A percentile compares a stretch with the other conserved stretches of the same genome.
These are phyloP conservation scores for Geranium brycei DNA, from an alignment of 345 rosid genomes.

Conservation along the genomic window DNA sequence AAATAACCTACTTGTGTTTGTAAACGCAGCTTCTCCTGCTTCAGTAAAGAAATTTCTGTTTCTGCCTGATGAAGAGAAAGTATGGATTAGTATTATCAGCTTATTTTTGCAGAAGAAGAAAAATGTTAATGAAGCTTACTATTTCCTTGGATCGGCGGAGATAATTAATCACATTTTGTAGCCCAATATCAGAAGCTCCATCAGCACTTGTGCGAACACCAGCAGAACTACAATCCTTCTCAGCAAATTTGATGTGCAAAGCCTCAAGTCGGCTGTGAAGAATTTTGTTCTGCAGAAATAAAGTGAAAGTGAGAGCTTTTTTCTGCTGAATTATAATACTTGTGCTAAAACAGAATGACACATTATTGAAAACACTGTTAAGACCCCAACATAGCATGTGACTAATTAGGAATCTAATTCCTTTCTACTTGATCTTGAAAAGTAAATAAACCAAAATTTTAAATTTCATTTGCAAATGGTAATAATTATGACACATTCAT, in stretches of 20 bases:
- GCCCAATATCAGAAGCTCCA: conserved; percentile 39
- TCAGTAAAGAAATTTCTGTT: conserved; percentile 81
- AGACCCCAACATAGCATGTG: no score
- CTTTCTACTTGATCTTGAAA: no score
- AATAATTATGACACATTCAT: no score
- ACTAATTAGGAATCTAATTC: no score
- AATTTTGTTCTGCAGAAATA: conserved; percentile 47
- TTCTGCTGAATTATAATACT: no score
- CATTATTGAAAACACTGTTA: no score
- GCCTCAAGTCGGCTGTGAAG: conserved; percentile 77
- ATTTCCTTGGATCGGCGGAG: conserved; percentile 80
- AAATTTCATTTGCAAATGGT: no score
- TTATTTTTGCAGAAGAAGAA: no score
- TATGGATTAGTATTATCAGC: not conserved
- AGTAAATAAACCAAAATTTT: no score
- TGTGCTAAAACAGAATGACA: no score
- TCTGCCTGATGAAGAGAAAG: conserved; percentile 47
- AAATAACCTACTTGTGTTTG: conserved; percentile 61
- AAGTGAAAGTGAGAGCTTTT: not conserved
- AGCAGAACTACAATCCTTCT: conserved; percentile 46
- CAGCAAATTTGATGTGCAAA: conserved; percentile 64
- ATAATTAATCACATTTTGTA: conserved; percentile 76
- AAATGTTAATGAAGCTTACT: conserved; percentile 27
- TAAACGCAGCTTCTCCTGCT: conserved; percentile 78
- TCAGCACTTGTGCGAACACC: conserved; percentile 31